Percentiles rank a stretch among this genome's conserved stretches.
phyloP scores from a whole-genome alignment of 345 rosid species.

The Trapa incisa region DNA sequence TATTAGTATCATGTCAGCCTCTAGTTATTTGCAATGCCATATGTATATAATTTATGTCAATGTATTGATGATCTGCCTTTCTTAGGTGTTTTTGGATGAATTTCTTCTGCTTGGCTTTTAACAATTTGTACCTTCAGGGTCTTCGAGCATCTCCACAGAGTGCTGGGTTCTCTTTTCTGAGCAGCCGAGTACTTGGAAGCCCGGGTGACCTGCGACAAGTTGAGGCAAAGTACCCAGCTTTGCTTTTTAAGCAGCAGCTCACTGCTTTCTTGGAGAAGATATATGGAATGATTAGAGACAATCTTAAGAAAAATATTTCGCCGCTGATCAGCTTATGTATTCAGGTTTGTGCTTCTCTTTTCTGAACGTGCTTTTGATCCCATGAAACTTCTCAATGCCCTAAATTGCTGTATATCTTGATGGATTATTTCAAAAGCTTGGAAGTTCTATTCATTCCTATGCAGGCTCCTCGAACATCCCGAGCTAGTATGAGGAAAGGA shows the following conservation, averaged over 20 bases:
- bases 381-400: background rate
- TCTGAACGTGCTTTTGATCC: background rate
- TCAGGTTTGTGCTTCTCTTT: slow-evolving; percentile 33
- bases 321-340: slow-evolving; percentile 82
- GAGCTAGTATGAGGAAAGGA: slow-evolving; percentile 77
- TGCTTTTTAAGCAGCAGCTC: slow-evolving; percentile 93
- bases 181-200: slow-evolving; percentile 53
- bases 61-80: background rate
- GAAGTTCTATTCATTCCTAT: slow-evolving; percentile 1
- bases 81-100: background rate
- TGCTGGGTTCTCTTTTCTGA: slow-evolving; percentile 58
- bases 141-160: slow-evolving; percentile 75
- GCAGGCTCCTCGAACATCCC: slow-evolving; percentile 83
- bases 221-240: slow-evolving; percentile 92
- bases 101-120: slow-evolving; percentile 12
- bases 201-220: slow-evolving; percentile 67
- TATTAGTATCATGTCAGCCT: background rate
- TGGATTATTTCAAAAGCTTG: background rate
- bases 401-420: background rate
- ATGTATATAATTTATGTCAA: background rate
- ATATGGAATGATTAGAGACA: slow-evolving; percentile 94
- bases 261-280: slow-evolving; percentile 98
- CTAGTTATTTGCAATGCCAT: background rate
- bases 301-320: slow-evolving; percentile 82
- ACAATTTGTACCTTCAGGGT: slow-evolving; percentile 41